phyloP scores from a whole-genome alignment of 2,329 filamentous ascomycete genomes.

The Neonectria sp. region DNA sequence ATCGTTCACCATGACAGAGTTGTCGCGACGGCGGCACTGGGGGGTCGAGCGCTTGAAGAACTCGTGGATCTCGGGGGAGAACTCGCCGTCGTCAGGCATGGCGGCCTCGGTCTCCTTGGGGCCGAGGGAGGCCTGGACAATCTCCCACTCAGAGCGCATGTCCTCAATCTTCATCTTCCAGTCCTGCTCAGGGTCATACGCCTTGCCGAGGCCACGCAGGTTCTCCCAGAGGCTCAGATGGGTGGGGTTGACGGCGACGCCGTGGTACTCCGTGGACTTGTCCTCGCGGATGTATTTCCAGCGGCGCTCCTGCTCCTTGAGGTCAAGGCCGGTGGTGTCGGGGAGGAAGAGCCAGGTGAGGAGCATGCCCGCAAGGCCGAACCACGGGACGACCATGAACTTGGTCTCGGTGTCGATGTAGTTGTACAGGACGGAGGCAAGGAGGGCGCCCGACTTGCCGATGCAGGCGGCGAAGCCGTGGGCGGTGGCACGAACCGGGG shows the following conservation, averaged over 20 bases:
- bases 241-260: constrained; percentile 90
- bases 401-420: constrained; percentile 90
- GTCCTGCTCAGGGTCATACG: constrained; percentile 87
- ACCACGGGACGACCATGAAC: constrained; percentile 96
- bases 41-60: constrained; percentile 66
- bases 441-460: constrained; percentile 90
- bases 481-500: constrained; percentile 90
- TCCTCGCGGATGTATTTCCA: constrained; percentile 90
- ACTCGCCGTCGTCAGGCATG: constrained; percentile 64
- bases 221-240: constrained; percentile 94
- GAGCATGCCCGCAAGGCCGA: constrained; percentile 88
- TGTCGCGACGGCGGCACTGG: constrained; percentile 40
- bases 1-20: constrained; percentile 42
- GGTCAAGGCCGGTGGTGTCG: constrained; percentile 96
- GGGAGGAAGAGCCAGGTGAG: constrained; percentile 90
- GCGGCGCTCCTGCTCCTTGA: constrained; percentile 96
- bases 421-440: constrained; percentile 92
- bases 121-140: constrained; percentile 61
- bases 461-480: constrained; percentile 95
- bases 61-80: constrained; percentile 67
- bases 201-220: constrained; percentile 81
- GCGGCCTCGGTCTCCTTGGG: constrained; percentile 64
- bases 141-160: constrained; percentile 77
- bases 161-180: constrained; percentile 88
- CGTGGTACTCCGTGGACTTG: constrained; percentile 87